phyloP scores from a whole-genome alignment of 163 green algal species.

The Scenedesmus sp. region DNA sequence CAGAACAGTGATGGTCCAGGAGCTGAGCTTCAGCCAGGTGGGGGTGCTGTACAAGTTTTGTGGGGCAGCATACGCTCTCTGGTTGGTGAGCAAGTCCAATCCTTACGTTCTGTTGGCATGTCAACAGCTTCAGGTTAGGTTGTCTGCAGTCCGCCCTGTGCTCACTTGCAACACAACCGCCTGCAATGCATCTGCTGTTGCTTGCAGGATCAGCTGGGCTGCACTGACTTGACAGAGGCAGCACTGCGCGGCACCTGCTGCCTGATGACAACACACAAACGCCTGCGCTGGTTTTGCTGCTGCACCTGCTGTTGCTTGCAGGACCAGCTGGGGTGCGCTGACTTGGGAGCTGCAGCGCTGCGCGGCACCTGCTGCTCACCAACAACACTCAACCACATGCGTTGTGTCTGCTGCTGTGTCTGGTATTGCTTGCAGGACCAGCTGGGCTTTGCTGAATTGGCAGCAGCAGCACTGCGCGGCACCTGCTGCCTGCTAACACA shows the following conservation, averaged over 20 bases:
- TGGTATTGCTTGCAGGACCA: not conserved
- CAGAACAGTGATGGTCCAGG: not conserved
- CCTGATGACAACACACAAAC: not conserved
- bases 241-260: not conserved
- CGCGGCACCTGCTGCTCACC: not conserved
- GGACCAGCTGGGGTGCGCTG: not conserved
- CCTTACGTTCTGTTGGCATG: too few relatives aligned
- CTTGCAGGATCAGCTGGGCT: not conserved
- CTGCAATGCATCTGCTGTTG: not conserved
- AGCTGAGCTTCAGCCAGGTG: constrained; percentile 21
- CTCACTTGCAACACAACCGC: too few relatives aligned
- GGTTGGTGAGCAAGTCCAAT: too few relatives aligned
- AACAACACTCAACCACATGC: not conserved
- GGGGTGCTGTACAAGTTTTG: too few relatives aligned
- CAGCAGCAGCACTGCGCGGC: not conserved
- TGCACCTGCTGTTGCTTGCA: not conserved
- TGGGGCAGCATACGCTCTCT: too few relatives aligned
- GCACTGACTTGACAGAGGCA: not conserved
- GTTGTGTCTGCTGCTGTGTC: not conserved
- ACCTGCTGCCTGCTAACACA: not conserved
- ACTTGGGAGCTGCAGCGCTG: not conserved
- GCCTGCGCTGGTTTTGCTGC: not conserved
- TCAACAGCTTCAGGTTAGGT: too few relatives aligned
- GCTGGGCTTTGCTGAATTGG: not conserved
- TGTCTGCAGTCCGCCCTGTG: too few relatives aligned